Conservation (phyloP, 495 filamentous ascomycete species). For the Wilcoxina mikolae region DNA sequence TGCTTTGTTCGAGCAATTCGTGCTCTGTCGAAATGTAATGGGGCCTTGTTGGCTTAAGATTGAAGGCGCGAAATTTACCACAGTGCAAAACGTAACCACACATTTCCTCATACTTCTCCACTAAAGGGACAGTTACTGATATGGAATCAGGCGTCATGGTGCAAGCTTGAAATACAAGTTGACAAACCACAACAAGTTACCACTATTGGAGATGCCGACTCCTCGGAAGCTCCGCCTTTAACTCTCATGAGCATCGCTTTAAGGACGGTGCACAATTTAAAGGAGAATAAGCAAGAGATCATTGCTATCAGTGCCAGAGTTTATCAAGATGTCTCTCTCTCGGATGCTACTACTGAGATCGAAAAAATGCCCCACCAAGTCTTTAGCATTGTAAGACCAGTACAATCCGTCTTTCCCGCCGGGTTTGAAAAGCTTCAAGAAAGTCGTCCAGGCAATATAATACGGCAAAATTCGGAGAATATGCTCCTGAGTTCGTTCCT, state of each 20-base stretch:
- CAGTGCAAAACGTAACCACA: constrained; percentile 50
- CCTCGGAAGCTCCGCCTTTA: constrained; percentile 63
- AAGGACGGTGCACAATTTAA: constrained; percentile 73
- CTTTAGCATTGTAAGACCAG: constrained; percentile 80
- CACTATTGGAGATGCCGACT: constrained; percentile 57
- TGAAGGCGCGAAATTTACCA: constrained; percentile 62
- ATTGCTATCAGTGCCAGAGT: constrained; percentile 76
- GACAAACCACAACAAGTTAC: constrained; percentile 58
- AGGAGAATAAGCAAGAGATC: constrained; percentile 94
- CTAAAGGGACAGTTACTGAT: constrained; percentile 1
- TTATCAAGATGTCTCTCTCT: constrained; percentile 77
- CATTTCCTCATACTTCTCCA: neutral
- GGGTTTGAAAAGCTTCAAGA: constrained; percentile 64
- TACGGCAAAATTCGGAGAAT: constrained; percentile 64
- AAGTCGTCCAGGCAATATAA: constrained; percentile 53
- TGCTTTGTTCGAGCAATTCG: constrained; percentile 90
- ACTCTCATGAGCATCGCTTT: constrained; percentile 89
- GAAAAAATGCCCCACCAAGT: constrained; percentile 78
- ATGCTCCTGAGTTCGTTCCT: constrained; percentile 76
- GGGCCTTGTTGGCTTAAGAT: constrained; percentile 95
- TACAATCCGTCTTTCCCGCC: constrained; percentile 56
- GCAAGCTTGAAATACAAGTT: constrained; percentile 81
- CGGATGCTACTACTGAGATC: constrained; percentile 62
- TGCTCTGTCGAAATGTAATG: constrained; percentile 96
- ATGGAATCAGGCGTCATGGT: constrained; percentile 71